Conservation (phyloP, 2,329 filamentous ascomycete genomes). For the Trichoderma gracile region DNA sequence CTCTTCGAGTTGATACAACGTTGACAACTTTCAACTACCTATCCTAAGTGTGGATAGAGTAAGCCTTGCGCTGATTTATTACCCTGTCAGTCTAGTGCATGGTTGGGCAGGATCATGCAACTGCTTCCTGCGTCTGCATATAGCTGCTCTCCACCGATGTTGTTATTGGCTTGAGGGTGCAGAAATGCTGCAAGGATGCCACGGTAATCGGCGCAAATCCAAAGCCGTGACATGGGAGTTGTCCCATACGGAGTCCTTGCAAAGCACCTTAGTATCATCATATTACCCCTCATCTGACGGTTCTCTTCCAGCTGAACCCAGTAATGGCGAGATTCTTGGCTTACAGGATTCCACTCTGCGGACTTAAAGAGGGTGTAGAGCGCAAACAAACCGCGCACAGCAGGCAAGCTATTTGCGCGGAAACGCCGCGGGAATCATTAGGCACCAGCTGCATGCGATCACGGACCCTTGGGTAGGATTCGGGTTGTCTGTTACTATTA, state of each 20-base stretch:
- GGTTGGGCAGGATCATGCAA: not conserved
- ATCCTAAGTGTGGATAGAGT: not conserved
- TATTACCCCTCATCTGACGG: conserved; percentile 1
- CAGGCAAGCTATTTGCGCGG: not conserved
- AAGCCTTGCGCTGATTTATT: not conserved
- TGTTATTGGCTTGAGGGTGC: not conserved
- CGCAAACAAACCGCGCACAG: not conserved
- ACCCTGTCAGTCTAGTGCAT: not conserved
- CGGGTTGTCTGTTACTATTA: not conserved
- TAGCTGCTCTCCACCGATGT: not conserved
- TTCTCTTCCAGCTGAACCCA: not conserved
- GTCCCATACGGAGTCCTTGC: not conserved
- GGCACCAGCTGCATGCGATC: not conserved
- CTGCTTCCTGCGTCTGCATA: not conserved
- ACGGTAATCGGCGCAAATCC: not conserved
- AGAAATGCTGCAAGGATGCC: not conserved
- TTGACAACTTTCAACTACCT: no score
- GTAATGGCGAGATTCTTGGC: not conserved
- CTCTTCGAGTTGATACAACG: not conserved
- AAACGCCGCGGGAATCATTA: not conserved
- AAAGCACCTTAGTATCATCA: not conserved
- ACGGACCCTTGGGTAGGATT: not conserved
- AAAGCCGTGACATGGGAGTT: not conserved
- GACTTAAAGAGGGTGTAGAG: not conserved
- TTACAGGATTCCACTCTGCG: not conserved